Conservation (phyloP, 179 eudicot species). For the Carnegiea gigantea region DNA sequence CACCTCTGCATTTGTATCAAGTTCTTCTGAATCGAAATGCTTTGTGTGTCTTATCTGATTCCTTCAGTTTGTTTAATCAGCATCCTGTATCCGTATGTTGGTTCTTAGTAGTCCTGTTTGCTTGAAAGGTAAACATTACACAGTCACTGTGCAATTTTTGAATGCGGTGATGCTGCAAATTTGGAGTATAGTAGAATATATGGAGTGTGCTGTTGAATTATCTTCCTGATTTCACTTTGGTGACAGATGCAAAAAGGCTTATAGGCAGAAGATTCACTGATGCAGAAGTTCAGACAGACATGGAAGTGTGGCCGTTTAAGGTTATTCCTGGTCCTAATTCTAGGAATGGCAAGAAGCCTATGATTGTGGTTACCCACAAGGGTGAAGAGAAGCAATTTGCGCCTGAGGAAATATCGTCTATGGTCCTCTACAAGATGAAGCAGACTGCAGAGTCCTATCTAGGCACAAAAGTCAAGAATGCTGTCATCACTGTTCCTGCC, state of each 20-base stretch:
- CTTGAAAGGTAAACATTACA: neutral
- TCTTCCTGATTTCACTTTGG: neutral
- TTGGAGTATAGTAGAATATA: neutral
- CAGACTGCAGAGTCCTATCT: conserved; percentile 8
- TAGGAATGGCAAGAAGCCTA: neutral
- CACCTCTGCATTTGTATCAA: neutral
- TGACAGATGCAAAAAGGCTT: conserved; percentile 13
- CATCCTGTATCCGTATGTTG: neutral
- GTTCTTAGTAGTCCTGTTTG: neutral
- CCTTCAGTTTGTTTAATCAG: neutral
- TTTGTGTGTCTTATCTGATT: neutral
- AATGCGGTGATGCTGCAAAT: neutral
- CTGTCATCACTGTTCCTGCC: conserved; percentile 13
- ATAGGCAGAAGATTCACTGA: conserved; percentile 10
- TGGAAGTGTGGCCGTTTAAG: conserved; percentile 7
- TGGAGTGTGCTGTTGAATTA: neutral
- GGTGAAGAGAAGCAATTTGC: conserved; percentile 11
- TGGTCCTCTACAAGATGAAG: conserved; percentile 16
- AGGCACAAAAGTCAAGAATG: conserved; percentile 1
- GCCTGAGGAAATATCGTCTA: conserved; percentile 12
- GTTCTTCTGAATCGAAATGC: neutral
- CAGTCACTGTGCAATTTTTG: neutral
- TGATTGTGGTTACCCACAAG: neutral
- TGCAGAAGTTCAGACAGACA: neutral
- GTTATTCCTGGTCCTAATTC: conserved; percentile 4